phyloP scores from a whole-genome alignment of 1,284 basidiomycete species.

The Sporisorium reilianum region DNA sequence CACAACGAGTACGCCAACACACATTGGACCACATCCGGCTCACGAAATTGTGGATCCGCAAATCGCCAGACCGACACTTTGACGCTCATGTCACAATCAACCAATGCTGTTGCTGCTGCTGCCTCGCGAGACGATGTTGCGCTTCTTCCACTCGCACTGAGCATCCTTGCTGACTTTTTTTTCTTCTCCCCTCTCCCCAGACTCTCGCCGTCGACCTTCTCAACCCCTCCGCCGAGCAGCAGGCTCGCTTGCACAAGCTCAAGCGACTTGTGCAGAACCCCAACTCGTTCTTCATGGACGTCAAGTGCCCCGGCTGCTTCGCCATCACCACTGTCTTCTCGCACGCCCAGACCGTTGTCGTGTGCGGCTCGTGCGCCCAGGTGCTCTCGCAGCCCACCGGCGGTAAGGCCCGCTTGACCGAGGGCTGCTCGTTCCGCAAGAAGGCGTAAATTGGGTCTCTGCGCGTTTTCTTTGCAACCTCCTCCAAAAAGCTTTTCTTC shows the following conservation, averaged over 20 bases:
- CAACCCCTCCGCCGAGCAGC: slow-evolving; percentile 88
- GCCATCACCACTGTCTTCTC: slow-evolving; percentile 95
- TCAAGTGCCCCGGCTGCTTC: slow-evolving; percentile 98
- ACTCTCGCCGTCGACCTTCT: slow-evolving; percentile 98
- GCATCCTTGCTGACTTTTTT: slow-evolving; percentile 14
- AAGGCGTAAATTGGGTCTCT: slow-evolving; percentile 57
- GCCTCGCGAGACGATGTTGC: slow-evolving; percentile 6
- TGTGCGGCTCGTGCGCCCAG: slow-evolving; percentile 91
- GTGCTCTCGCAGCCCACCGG: slow-evolving; percentile 98
- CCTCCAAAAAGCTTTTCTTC: slow-evolving; percentile 10
- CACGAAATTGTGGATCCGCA: no score
- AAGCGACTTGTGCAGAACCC: slow-evolving; percentile 95
- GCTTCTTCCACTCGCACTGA: not conserved
- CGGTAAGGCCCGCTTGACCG: slow-evolving; percentile 97
- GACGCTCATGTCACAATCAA: no score
- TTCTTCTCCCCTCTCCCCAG: slow-evolving; percentile 74
- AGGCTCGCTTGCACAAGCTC: slow-evolving; percentile 86
- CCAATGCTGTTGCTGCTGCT: not conserved
- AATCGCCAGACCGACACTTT: no score
- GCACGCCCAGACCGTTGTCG: slow-evolving; percentile 91
- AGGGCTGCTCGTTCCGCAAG: slow-evolving; percentile 73
- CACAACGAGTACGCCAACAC: no score
- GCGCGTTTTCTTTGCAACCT: not conserved
- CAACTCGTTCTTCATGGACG: slow-evolving; percentile 94
- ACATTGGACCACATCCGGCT: no score